A percentile compares a stretch with the other conserved stretches of the same genome.
Conservation (phyloP, 345 rosid species). For the Rhizophora mangle region DNA sequence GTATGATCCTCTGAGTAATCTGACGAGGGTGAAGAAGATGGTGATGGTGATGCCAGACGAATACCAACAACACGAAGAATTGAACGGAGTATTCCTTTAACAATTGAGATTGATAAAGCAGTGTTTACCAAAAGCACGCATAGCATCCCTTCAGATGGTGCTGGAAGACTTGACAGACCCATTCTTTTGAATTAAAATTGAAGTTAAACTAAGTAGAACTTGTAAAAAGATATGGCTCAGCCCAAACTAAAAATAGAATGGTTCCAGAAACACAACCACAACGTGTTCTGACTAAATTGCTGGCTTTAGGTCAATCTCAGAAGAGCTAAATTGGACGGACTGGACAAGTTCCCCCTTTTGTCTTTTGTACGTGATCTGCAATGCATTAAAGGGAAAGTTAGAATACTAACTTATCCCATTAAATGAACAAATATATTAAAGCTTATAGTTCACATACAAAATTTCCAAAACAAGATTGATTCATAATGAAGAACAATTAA, state of each 20-base stretch:
- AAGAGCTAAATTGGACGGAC: not conserved
- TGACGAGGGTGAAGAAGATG: constrained; percentile 18
- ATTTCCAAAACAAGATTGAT: not conserved
- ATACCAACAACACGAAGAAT: constrained; percentile 68
- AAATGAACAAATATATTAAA: too few relatives aligned
- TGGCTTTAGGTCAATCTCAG: not conserved
- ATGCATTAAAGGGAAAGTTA: constrained; percentile 18
- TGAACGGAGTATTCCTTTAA: constrained; percentile 62
- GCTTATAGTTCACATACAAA: not conserved
- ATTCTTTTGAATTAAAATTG: constrained; percentile 22
- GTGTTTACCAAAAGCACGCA: constrained; percentile 78
- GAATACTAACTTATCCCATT: constrained; percentile 5
- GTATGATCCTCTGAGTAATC: constrained; percentile 30
- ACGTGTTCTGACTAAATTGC: not conserved
- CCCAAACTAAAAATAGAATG: not conserved
- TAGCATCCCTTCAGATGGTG: constrained; percentile 88
- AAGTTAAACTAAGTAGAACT: not conserved
- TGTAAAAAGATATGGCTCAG: not conserved
- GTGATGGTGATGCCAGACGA: constrained; percentile 35
- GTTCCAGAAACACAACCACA: not conserved
- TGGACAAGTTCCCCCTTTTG: constrained; percentile 4
- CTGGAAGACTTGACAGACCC: constrained; percentile 87
- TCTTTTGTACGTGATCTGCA: constrained; percentile 27
- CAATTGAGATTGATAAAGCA: constrained; percentile 70
- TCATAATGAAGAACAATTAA: not conserved